phyloP scores from a whole-genome alignment of 768 basidiomycete species.

The Udeniomyces megalosporus region DNA sequence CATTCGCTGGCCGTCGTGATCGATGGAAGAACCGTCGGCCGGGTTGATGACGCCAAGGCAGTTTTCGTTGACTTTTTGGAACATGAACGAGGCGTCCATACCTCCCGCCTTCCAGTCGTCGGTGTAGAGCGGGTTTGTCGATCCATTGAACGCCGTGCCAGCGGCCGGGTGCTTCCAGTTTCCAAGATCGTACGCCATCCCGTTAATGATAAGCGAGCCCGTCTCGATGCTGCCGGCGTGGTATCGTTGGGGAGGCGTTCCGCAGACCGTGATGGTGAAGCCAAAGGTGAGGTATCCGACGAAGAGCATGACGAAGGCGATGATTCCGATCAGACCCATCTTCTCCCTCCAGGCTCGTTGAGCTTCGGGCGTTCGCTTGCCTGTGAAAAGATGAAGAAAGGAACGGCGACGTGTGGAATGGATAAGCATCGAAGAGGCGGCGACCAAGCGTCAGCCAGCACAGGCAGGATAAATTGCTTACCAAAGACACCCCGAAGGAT shows the following conservation, averaged over 20 bases:
- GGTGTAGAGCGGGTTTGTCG: slow-evolving; percentile 64
- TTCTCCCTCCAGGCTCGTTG: slow-evolving; percentile 98
- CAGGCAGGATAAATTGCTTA: slow-evolving; percentile 31
- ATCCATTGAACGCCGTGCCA: slow-evolving; percentile 48
- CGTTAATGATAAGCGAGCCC: slow-evolving; percentile 80
- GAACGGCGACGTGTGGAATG: too few species aligned
- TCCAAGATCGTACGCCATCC: slow-evolving; percentile 80
- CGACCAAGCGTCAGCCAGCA: not conserved
- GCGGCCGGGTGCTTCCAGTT: slow-evolving; percentile 68
- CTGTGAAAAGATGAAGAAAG: slow-evolving; percentile 31
- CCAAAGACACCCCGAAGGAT: slow-evolving; percentile 60
- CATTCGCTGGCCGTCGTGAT: slow-evolving; percentile 25
- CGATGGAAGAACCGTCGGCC: slow-evolving; percentile 34
- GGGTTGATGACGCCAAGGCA: slow-evolving; percentile 62
- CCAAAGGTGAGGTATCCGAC: slow-evolving; percentile 99
- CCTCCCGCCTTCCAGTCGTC: slow-evolving; percentile 62
- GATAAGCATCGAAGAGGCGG: slow-evolving; percentile 3
- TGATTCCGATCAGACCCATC: slow-evolving; percentile 75
- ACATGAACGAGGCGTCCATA: slow-evolving; percentile 84
- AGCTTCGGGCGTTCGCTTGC: slow-evolving; percentile 75
- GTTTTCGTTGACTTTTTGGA: slow-evolving; percentile 76
- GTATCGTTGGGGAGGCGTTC: slow-evolving; percentile 65
- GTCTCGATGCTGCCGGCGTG: slow-evolving; percentile 60
- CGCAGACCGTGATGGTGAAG: slow-evolving; percentile 87
- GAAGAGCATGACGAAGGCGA: slow-evolving; percentile 65